Evolutionary conservation across 1,139 yeast genomes (phyloP).

Genomic region (Lodderomyces orthopsilosis): DNA sequence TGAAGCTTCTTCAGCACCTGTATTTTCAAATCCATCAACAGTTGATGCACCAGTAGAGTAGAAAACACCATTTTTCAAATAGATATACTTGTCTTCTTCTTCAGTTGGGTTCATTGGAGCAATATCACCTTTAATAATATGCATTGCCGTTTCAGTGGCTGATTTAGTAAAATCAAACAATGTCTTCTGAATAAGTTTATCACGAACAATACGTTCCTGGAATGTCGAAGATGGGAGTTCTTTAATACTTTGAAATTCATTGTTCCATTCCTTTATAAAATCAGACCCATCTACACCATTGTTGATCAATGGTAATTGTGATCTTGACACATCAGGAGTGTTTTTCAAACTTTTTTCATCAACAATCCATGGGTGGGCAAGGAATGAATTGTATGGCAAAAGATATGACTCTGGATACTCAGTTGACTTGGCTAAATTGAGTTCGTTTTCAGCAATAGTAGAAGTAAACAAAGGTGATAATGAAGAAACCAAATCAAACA

Average conservation of each 20-base stretch:
- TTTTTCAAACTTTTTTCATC: conserved; percentile 23
- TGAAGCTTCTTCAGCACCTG: conserved; percentile 87
- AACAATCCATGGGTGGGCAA: conserved; percentile 78
- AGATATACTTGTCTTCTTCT: conserved; percentile 58
- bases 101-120: conserved; percentile 81
- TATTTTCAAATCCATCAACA: conserved; percentile 57
- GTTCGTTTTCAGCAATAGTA: conserved; percentile 39
- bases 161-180: conserved; percentile 73
- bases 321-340: conserved; percentile 59
- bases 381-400: conserved; percentile 57
- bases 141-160: conserved; percentile 79
- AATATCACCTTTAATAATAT: conserved; percentile 70
- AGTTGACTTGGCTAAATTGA: conserved; percentile 43
- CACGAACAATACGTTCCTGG: conserved; percentile 72
- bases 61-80: conserved; percentile 78
- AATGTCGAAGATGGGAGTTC: conserved; percentile 62
- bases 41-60: conserved; percentile 80
- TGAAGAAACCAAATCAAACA: conserved; percentile 50
- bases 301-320: conserved; percentile 53
- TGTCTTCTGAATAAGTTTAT: conserved; percentile 69
- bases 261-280: conserved; percentile 78
- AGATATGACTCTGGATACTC: conserved; percentile 55
- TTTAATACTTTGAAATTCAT: conserved; percentile 77
- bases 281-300: conserved; percentile 62
- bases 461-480: conserved; percentile 54